phyloP scores from a whole-genome alignment of 768 basidiomycete genomes.

The Auricularia sp. region DNA sequence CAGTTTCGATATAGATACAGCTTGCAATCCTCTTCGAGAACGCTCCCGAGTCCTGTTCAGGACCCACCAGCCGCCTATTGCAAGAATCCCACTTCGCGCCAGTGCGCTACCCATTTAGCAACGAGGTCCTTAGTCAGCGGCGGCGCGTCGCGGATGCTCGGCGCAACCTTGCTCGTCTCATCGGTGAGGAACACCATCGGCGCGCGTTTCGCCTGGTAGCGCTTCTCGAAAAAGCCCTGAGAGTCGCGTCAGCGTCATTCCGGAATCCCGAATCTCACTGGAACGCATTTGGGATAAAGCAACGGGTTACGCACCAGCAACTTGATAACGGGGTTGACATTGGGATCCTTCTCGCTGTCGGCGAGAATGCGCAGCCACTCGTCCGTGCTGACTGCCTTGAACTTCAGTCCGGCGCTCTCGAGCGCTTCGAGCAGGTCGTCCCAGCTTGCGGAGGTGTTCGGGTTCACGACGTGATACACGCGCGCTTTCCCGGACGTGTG shows the following conservation, averaged over 20 bases:
- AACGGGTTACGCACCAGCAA: conserved; percentile 22
- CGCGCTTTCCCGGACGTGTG: conserved; percentile 4
- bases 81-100: conserved; percentile 32
- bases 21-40: too few relatives aligned
- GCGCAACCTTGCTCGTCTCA: conserved; percentile 23
- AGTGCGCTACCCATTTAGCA: conserved; percentile 32
- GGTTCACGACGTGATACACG: conserved; percentile 33
- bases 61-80: too few relatives aligned
- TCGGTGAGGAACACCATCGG: conserved; percentile 28
- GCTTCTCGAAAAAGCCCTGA: conserved; percentile 27
- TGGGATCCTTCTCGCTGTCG: conserved; percentile 27
- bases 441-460: conserved; percentile 27
- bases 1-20: too few relatives aligned
- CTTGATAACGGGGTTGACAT: conserved; percentile 34
- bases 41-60: too few relatives aligned
- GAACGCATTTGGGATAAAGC: conserved; percentile 3
- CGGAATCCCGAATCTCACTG: not conserved
- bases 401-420: conserved; percentile 27
- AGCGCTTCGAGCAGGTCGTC: conserved; percentile 31
- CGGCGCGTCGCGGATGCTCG: conserved; percentile 23
- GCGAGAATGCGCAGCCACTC: conserved; percentile 31
- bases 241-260: not conserved
- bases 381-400: conserved; percentile 26
- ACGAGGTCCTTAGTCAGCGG: conserved; percentile 26
- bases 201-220: conserved; percentile 17